phyloP scores from a whole-genome alignment of 2,329 filamentous ascomycete species.

The Biscogniauxia sp. region DNA sequence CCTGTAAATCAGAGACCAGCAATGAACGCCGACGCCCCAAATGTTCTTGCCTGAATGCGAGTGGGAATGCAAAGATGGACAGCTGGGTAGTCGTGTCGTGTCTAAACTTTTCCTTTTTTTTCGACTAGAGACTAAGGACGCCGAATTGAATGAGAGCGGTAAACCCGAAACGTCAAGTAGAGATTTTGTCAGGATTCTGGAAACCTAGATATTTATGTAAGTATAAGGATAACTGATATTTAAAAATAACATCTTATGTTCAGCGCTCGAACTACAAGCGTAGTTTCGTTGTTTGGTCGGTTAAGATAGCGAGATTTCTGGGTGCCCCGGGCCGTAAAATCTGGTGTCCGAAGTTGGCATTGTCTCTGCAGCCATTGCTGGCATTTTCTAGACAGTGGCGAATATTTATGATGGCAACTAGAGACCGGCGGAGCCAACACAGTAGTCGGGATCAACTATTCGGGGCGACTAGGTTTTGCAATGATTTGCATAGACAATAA shows the following conservation, averaged over 20 bases:
- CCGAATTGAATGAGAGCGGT: conserved; percentile 16
- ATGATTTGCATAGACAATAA: not conserved
- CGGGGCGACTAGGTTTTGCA: not conserved
- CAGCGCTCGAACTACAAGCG: conserved; percentile 13
- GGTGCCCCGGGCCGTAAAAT: not conserved
- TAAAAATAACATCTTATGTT: conserved; percentile 1
- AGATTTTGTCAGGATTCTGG: conserved; percentile 18
- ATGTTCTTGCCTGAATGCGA: conserved; percentile 25
- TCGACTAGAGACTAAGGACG: conserved; percentile 18
- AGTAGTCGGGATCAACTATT: not conserved
- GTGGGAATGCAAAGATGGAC: conserved; percentile 30
- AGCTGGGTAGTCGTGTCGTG: conserved; percentile 22
- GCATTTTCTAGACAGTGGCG: not conserved
- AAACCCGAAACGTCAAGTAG: conserved; percentile 22
- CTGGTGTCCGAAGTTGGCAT: not conserved
- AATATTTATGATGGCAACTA: not conserved
- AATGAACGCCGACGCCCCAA: conserved; percentile 35
- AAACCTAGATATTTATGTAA: conserved; percentile 10
- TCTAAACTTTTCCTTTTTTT: conserved; percentile 22
- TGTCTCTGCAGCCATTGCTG: not conserved
- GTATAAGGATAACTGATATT: not conserved
- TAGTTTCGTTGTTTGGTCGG: not conserved
- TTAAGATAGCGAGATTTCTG: not conserved
- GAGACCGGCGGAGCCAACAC: not conserved
- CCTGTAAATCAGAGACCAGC: conserved; percentile 31